A percentile compares a stretch with the other conserved stretches of the same genome.
Conservation (phyloP, 129 eudicot species). For the Logfia minima region DNA sequence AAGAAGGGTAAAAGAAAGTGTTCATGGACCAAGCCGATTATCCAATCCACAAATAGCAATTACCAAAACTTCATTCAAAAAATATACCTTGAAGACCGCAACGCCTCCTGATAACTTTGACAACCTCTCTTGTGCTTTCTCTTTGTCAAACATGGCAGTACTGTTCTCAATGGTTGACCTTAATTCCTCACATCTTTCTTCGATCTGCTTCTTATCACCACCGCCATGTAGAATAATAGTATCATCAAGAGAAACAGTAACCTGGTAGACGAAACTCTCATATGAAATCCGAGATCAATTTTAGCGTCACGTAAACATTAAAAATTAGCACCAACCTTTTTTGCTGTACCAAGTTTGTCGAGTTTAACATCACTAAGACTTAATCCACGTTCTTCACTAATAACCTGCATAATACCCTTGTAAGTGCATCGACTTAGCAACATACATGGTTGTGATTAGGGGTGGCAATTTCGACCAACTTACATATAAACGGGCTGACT, state of each 20-base stretch:
- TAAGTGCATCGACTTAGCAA: not conserved
- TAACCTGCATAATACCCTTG: conserved; percentile 50
- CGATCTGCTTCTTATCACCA: conserved; percentile 88
- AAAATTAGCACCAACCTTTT: conserved; percentile 51
- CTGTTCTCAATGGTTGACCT: conserved; percentile 64
- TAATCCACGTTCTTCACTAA: conserved; percentile 77
- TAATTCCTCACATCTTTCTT: conserved; percentile 89
- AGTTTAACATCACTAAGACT: conserved; percentile 64
- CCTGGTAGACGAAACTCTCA: conserved; percentile 38
- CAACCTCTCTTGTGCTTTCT: conserved; percentile 91
- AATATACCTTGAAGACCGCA: conserved; percentile 81
- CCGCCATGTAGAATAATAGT: conserved; percentile 82
- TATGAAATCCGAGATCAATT: not conserved
- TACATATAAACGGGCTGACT: not conserved
- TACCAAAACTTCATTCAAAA: not conserved
- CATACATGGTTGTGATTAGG: not conserved
- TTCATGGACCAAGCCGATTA: not conserved
- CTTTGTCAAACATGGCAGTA: conserved; percentile 81
- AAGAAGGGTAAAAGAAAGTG: not conserved
- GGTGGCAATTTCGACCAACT: not conserved
- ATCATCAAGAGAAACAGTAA: conserved; percentile 90
- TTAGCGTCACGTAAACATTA: not conserved
- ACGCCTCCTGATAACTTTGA: conserved; percentile 96
- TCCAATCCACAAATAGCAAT: not conserved
- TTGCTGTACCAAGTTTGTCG: conserved; percentile 83